Conservation (phyloP, 305 asterid genomes). For the Plantago rigida region DNA sequence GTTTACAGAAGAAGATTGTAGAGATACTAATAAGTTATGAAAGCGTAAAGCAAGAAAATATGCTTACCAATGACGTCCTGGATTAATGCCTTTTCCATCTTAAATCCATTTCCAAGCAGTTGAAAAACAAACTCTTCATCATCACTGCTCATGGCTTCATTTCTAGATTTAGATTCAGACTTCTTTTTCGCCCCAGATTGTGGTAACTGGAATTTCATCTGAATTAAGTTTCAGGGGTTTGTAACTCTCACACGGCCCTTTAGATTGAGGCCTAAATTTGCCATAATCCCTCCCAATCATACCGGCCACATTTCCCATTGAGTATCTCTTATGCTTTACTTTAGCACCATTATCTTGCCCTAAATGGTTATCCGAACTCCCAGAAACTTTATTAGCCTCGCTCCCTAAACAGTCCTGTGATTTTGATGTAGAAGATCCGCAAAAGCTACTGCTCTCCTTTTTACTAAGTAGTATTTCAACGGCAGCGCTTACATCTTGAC, state of each 20-base stretch:
- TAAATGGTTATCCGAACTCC: slow-evolving; percentile 22
- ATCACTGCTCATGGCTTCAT: slow-evolving; percentile 39
- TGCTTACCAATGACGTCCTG: slow-evolving; percentile 61
- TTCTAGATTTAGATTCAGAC: slow-evolving; percentile 21
- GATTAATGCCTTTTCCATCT: slow-evolving; percentile 49
- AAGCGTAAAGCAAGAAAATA: slow-evolving; percentile 15
- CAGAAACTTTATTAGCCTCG: slow-evolving; percentile 25
- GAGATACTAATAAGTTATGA: background rate
- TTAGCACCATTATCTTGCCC: slow-evolving; percentile 25
- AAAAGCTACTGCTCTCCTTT: slow-evolving; percentile 27
- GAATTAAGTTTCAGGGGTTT: slow-evolving; percentile 53
- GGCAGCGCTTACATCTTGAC: slow-evolving; percentile 33
- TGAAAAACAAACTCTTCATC: slow-evolving; percentile 49
- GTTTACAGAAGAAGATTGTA: background rate
- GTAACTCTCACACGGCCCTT: slow-evolving; percentile 28
- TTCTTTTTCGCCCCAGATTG: slow-evolving; percentile 50
- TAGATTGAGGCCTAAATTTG: slow-evolving; percentile 30
- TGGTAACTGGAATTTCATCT: slow-evolving; percentile 41
- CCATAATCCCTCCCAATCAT: slow-evolving; percentile 54
- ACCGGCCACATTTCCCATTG: slow-evolving; percentile 55
- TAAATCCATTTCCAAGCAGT: slow-evolving; percentile 78
- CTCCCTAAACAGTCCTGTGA: slow-evolving; percentile 29
- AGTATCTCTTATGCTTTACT: slow-evolving; percentile 39
- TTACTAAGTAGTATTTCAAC: slow-evolving; percentile 40
- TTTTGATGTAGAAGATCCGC: slow-evolving; percentile 25